Conservation (phyloP, 768 basidiomycete genomes). For the Leccinum incarnatum region DNA sequence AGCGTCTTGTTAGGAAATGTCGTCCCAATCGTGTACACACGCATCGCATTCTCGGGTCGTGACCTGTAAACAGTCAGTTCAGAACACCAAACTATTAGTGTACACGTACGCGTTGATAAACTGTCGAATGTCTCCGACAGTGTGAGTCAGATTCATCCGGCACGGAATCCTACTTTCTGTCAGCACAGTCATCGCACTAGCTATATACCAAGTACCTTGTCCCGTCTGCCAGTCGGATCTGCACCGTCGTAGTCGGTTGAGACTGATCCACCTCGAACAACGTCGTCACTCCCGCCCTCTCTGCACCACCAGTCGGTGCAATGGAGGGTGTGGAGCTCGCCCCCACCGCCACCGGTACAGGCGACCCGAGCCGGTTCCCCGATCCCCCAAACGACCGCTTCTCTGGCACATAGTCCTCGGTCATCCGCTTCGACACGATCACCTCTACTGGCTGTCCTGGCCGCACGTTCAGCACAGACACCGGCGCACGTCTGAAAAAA, state of each 20-base stretch:
- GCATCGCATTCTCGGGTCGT: conserved; percentile 58
- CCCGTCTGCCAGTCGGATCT: conserved; percentile 88
- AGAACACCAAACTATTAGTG: neutral
- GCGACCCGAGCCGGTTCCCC: conserved; percentile 81
- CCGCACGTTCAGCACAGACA: conserved; percentile 66
- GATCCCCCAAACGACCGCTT: conserved; percentile 62
- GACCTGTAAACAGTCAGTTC: conserved; percentile 45
- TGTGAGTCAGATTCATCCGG: conserved; percentile 89
- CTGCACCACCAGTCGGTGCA: too few species aligned
- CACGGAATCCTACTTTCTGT: conserved; percentile 58
- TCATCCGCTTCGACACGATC: conserved; percentile 63
- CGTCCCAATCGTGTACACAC: conserved; percentile 77
- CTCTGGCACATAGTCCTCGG: conserved; percentile 70
- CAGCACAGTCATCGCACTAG: conserved; percentile 1
- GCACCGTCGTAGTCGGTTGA: conserved; percentile 83
- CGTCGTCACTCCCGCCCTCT: too few species aligned
- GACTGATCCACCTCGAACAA: conserved; percentile 48
- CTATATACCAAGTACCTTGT: conserved; percentile 74
- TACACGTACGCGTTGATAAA: conserved; percentile 79
- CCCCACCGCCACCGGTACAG: conserved; percentile 45
- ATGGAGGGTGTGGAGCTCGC: too few species aligned
- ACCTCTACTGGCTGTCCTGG: conserved; percentile 84
- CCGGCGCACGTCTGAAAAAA: conserved; percentile 66
- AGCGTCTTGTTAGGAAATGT: conserved; percentile 84
- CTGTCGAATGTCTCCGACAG: conserved; percentile 76